Evolutionary conservation across 768 basidiomycete genomes (phyloP), one percentile per base, ranked within the genome.

Genomic region (Calocybe cyanea): DNA sequence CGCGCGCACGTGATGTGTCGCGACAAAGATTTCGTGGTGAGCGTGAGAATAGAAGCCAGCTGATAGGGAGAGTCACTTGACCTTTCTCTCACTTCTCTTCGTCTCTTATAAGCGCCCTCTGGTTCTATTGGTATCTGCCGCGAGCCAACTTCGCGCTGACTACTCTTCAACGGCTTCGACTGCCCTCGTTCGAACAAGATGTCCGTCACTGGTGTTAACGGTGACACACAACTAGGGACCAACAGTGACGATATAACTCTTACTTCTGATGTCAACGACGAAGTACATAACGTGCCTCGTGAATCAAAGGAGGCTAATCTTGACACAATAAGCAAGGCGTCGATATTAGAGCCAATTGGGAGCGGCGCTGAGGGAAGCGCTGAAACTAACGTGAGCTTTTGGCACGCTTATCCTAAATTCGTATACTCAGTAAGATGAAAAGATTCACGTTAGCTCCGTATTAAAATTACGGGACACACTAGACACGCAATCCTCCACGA

Each of bases 1-100:
- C 52, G 20, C 54, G 54, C 10, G 32, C 52, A 57, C 48, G 56
- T 55, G 56, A 53, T 38, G 0, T 19, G 42, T 41, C 56, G 51
- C 54, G 54, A 25, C 44, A 35, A 42, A 45, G n/a, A 32, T 19
- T 40, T 4, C 11, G 23, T 25, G 20, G 19, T 2, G 7, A 52
- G 53, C 52, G 55, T 57, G 55, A 54, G 19, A 30, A 43, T 18
- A 31, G 38, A 45, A 54, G 41, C 17, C 41, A 34, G 24, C 7
- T 9, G 31, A 33, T 43, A 33, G 39, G 25, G 41, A 45, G 45
- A 40, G 15, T 31, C 10, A 41, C n/a, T 45, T 50, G 55, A 49
- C 46, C 36, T 28, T 41, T 15, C 14, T 31, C 33, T 17, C 46
- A 31, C 43, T 25, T 49, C 28, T 25, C 25, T 31, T 43, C 21